Percentiles rank a stretch among this genome's conserved stretches.
phyloP scores from a whole-genome alignment of 106 monocot species.

The Acorus gramineus region DNA sequence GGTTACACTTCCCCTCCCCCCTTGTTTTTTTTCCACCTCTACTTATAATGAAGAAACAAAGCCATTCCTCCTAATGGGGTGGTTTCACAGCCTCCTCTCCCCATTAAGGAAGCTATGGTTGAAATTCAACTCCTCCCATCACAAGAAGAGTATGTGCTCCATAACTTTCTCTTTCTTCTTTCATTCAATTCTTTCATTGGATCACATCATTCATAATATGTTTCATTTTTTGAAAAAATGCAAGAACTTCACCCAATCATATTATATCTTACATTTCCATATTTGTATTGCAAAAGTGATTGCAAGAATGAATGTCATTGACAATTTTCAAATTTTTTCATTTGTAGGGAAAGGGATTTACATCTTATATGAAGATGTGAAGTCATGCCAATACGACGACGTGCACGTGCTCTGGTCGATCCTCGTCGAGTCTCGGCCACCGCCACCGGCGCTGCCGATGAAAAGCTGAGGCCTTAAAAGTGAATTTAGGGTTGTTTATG shows the following conservation, averaged over 20 bases:
- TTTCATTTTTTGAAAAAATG: too few relatives aligned
- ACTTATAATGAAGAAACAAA: not conserved
- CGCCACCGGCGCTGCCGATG: too few relatives aligned
- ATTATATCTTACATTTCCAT: too few relatives aligned
- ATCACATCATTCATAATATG: not conserved
- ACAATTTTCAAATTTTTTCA: not conserved
- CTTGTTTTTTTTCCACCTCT: constrained; percentile 2
- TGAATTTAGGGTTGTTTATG: too few relatives aligned
- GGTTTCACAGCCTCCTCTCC: constrained; percentile 48
- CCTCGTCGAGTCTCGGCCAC: constrained; percentile 8
- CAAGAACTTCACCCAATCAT: too few relatives aligned
- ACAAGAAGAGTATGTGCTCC: constrained; percentile 35
- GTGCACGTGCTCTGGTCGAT: constrained; percentile 90
- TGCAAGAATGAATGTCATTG: not conserved
- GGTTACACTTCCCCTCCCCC: constrained; percentile 1
- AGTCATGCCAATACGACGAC: constrained; percentile 86
- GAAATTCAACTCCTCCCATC: constrained; percentile 32
- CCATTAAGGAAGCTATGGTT: constrained; percentile 64
- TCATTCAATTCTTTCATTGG: not conserved
- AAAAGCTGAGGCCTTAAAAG: too few relatives aligned
- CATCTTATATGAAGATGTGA: constrained; percentile 87
- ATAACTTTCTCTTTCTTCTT: not conserved
- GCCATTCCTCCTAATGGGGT: constrained; percentile 27
- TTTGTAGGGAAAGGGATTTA: constrained; percentile 69
- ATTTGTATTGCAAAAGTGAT: not conserved